A percentile compares a stretch with the other conserved stretches of the same genome.
phyloP scores from a whole-genome alignment of 1,139 yeast genomes.

The Pneumocystis murina region DNA sequence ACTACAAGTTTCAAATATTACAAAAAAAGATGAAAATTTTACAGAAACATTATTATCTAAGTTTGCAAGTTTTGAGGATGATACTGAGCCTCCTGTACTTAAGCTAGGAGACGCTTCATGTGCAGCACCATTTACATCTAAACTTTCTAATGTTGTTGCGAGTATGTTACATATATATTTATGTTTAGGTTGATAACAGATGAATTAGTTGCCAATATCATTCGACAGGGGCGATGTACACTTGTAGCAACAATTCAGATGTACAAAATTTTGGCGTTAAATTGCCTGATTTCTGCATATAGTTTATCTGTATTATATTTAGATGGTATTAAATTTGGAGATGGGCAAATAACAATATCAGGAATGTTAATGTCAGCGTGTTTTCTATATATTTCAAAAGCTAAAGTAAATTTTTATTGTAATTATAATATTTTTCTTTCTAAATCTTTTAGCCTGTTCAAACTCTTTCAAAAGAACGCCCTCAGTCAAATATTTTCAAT shows the following conservation, averaged over 20 bases:
- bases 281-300: slow-evolving; percentile 92
- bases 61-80: slow-evolving; percentile 48
- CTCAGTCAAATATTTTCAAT: slow-evolving; percentile 95
- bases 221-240: slow-evolving; percentile 98
- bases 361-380: slow-evolving; percentile 86
- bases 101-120: slow-evolving; percentile 98
- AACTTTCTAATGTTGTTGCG: slow-evolving; percentile 79
- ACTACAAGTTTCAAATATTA: slow-evolving; percentile 47
- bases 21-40: slow-evolving; percentile 27
- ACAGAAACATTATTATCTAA: slow-evolving; percentile 33
- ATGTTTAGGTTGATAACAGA: not conserved
- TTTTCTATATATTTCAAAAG: slow-evolving; percentile 88
- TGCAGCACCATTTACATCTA: slow-evolving; percentile 97
- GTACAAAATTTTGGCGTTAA: slow-evolving; percentile 94
- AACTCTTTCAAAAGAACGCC: slow-evolving; percentile 82
- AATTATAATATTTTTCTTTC: not conserved
- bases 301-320: slow-evolving; percentile 83
- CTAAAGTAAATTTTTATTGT: slow-evolving; percentile 26
- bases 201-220: slow-evolving; percentile 48
- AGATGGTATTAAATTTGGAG: slow-evolving; percentile 98
- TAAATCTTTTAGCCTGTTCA: slow-evolving; percentile 43
- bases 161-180: slow-evolving; percentile 21
- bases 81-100: slow-evolving; percentile 78
- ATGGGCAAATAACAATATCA: slow-evolving; percentile 87
- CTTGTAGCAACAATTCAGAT: slow-evolving; percentile 93